Base-by-base conservation (phyloP, 257 asterid genomes). In the Solanum etuberosum region DNA sequence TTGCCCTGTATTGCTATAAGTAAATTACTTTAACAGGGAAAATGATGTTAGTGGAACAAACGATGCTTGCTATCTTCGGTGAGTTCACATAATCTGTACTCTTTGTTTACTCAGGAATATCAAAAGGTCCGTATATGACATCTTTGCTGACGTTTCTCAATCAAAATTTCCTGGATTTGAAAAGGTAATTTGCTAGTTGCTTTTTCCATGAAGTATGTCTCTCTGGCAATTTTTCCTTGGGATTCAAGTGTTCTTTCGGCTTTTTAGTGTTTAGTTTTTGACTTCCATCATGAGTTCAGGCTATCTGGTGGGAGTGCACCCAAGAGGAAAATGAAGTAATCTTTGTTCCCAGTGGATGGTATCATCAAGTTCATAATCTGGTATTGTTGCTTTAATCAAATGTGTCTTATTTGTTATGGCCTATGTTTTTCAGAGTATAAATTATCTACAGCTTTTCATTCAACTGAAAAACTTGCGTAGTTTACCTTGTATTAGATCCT, bases 291-390 rank as follows among this genome's bases (percentile, higher is more conserved):
- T 32, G n/a, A 21, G 14, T 86, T 83, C 92, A 96, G 98, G 95
- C 99, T 35, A 83, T 92, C 81, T 97, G 99, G 99, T 90, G 78
- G 93, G 98, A 95, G 83, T 97, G 99, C 84, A 93, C 92, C 90
- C 99, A 97, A 89, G 98, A 94, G 88, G 88, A 37, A 85, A 90
- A 93, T 68, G 99, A 96, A 89, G 93, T 97, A 83, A 97, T 97
- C 87, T 97, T 97, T 43, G 99, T 97, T 46, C 99, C 99, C 71
- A 95, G 99, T 92, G 98, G 99, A 87, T 97, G 99, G 99, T 97
- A 93, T 88, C 99, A 97, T 90, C 99, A 97, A 97, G 98, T 97
- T 89, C 98, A 93, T 78, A 97, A 97, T 92, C 89, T 93, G 99
- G 99, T 96, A 96, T 43, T 27, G 57, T 20, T n/a, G 71, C 15